Evolutionary conservation across 2,329 filamentous ascomycete species (phyloP).

Genomic region (Aspergillus brunneoviolaceus): DNA sequence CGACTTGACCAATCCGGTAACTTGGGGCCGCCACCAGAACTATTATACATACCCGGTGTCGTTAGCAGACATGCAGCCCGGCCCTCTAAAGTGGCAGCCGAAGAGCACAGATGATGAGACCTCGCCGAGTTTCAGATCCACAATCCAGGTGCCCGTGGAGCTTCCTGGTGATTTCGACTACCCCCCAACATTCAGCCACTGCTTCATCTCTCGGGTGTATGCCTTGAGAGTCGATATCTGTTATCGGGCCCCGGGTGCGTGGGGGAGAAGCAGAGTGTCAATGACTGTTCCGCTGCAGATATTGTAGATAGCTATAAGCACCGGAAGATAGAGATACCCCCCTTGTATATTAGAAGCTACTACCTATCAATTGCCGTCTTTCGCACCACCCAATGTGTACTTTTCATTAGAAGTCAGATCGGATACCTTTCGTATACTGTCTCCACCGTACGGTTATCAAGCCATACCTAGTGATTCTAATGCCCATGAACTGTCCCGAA

Average conservation of each 20-base stretch:
- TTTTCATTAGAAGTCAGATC: too few relatives aligned
- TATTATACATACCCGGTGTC: background rate
- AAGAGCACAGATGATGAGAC: background rate
- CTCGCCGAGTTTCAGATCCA: conserved; percentile 5
- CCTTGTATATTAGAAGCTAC: background rate
- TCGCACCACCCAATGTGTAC: too few relatives aligned
- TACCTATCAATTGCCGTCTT: too few relatives aligned
- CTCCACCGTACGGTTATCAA: too few relatives aligned
- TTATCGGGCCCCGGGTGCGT: background rate
- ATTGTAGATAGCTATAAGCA: background rate
- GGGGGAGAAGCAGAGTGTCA: background rate
- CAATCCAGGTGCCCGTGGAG: conserved; percentile 1
- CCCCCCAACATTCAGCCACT: conserved; percentile 18
- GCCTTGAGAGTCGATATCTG: conserved; percentile 9
- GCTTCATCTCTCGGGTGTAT: conserved; percentile 19
- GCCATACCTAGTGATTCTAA: too few relatives aligned
- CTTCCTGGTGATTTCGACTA: conserved; percentile 3
- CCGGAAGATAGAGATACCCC: background rate
- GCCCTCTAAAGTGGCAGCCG: background rate
- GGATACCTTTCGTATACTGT: too few relatives aligned
- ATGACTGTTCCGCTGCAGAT: conserved; percentile 4
- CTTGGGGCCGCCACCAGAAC: conserved; percentile 12
- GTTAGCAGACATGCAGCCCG: background rate
- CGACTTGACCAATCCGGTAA: conserved; percentile 6
- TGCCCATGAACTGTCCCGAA: too few relatives aligned